These are phyloP conservation scores for Corrigiola litoralis DNA, from an alignment of 179 eudicot genomes.

Conservation along the genomic window DNA sequence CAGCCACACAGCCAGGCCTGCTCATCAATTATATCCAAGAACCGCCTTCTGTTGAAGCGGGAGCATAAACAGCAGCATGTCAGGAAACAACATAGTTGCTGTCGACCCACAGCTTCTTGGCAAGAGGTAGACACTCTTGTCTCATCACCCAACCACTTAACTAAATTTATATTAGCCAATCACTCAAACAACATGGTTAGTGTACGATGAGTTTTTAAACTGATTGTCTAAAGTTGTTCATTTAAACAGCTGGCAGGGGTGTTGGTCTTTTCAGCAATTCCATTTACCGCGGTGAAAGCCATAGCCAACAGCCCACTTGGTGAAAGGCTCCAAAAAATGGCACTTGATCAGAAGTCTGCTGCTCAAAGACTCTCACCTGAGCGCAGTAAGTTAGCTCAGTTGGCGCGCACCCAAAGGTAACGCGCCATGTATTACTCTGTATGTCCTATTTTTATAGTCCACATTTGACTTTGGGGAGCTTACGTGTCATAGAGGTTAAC, in stretches of 20 bases:
- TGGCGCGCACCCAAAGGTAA: conserved; percentile 68
- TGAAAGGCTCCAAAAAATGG: conserved; percentile 53
- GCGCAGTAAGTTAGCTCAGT: conserved; percentile 41
- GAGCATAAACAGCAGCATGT: neutral
- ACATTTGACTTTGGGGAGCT: no score
- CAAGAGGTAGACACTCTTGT: conserved; percentile 52
- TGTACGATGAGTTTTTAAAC: no score
- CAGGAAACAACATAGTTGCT: neutral
- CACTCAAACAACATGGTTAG: no score
- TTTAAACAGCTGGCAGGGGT: conserved; percentile 92
- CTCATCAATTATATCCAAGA: conserved; percentile 1
- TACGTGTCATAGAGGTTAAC: no score
- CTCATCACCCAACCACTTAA: neutral
- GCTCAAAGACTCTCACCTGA: conserved; percentile 41
- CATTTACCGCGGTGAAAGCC: conserved; percentile 92
- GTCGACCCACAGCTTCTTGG: conserved; percentile 60
- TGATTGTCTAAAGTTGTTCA: no score
- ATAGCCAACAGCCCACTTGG: conserved; percentile 90
- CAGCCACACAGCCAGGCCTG: neutral
- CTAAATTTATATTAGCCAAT: no score
- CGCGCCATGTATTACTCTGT: no score
- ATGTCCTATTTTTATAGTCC: no score
- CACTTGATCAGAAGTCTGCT: conserved; percentile 50
- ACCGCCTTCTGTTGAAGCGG: neutral
- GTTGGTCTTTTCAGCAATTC: conserved; percentile 83